Evolutionary conservation across 108 stramenopile genomes (phyloP).

Genomic region (Fistulifera solaris): DNA sequence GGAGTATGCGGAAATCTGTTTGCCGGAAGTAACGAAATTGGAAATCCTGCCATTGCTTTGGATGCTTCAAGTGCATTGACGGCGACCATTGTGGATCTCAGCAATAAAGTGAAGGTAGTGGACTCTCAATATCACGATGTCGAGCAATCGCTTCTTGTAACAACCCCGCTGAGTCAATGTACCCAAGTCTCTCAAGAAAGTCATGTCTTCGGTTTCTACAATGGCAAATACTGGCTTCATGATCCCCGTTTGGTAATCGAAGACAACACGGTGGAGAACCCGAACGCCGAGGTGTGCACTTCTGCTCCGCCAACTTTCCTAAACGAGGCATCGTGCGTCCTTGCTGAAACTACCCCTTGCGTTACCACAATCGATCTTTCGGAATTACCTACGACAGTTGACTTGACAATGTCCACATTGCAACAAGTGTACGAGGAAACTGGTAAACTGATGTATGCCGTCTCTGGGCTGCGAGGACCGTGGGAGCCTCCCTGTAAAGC

Average conservation of each 20-base stretch:
- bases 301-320: conserved; percentile 17
- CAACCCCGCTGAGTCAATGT: not conserved
- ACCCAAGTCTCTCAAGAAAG: not conserved
- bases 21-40: too few species aligned
- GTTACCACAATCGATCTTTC: not conserved
- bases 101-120: not conserved
- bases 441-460: not conserved
- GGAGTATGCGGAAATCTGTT: too few species aligned
- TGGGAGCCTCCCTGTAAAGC: not conserved
- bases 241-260: conserved; percentile 7
- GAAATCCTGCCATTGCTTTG: not conserved
- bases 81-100: not conserved
- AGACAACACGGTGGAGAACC: conserved; percentile 23
- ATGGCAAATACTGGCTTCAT: conserved; percentile 5
- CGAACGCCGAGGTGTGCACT: conserved; percentile 17
- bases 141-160: not conserved
- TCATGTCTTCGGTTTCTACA: not conserved
- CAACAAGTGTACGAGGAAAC: too few species aligned
- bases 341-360: not conserved
- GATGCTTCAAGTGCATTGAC: not conserved
- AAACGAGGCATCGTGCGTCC: conserved; percentile 24
- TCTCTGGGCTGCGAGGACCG: not conserved
- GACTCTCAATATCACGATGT: not conserved
- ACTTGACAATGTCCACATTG: not conserved
- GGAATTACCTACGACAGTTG: not conserved